Base-by-base conservation (phyloP, 306 rosid genomes). In the Trifolium pratense region DNA sequence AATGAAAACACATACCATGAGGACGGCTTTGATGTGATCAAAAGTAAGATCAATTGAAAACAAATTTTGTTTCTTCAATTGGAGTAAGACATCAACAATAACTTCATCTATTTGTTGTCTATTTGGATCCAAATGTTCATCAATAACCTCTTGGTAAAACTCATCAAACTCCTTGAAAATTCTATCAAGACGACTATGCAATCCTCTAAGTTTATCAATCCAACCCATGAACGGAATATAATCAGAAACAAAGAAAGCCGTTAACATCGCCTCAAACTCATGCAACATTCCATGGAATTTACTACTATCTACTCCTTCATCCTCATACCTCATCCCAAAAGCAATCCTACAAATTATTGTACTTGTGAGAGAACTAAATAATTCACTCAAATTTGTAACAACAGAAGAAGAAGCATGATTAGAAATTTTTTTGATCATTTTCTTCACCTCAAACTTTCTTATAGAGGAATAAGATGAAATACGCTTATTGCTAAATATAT, bases 101-200 rank as follows among this genome's bases (percentile, higher is more conserved):
- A 13, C 60, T 21, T 32, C 43, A 4, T 74, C 32, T 7, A 3
- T 1, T 1, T 7, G 9, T 6, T 26, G 1, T 48, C 59, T 68
- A 31, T 60, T 39, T 1, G 76, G 66, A 68, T 74, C 42, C 31
- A 60, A 20, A 17, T 74, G 84, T 51, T 80, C 66, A 43, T 80
- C 74, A 2, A 80, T 80, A 1, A 77, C 77, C 15, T 65, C 59
- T 70, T 88, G 87, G 55, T 61, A 88, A n/a, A 86, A 77, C 5
- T 4, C 1, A 75, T 82, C 80, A 10, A 83, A 8, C 37, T 71
- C 77, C 10, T 65, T 56, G 45, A 65, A 85, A 42, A 3, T 49
- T 13, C 65, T 34, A 8, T 81, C 73, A 11, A 84, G 74, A 15
- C 79, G 79, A 0, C 14, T 53, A 9, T 63, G 40, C 1, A 42